Base-by-base conservation (phyloP, 2,329 filamentous ascomycete species). In the Colletotrichum sp. region DNA sequence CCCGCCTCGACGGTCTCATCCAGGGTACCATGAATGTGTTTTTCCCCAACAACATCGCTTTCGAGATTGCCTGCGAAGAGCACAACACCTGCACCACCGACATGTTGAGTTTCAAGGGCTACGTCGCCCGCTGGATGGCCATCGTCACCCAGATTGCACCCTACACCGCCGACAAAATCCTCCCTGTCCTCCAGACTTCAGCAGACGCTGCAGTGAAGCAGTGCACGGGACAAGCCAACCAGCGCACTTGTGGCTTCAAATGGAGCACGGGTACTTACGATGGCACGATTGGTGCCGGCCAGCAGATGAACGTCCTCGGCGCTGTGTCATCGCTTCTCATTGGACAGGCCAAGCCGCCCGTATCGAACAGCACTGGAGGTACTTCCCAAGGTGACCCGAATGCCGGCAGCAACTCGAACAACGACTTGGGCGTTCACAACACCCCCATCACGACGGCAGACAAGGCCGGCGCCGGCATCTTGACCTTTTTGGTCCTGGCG, bases 101-200 rank as follows among this genome's bases (percentile, higher is more conserved):
- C 78, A 91, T 93, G 84, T 84, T 89, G 73, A 89, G 90, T 8
- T 93, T 92, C 87, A 93, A 93, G 79, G 91, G 90, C 16, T 89
- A 91, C 66, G 83, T 93, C 27, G 86, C 89, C 44, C 87, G 89
- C 27, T 92, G 90, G 88, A 87, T 93, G 78, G 88, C 88, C 9
- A 84, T 87, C 59, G 86, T 88, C 4, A 87, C 88, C 5, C 85
- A 90, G 75, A 78, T 93, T 34, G 90, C 91, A 2, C 91, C 92
- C 1, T 89, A 87, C 63, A 90, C 89, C 2, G 82, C 84, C 30
- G 82, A 86, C 3, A 82, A 81, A n/a, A 89, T 93, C 70, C 84
- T 87, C 68, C 86, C 89, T 2, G 87, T 89, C 59, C 83, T 93
- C 3, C 83, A 85, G 63, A 87, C 85, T 6, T 91, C 91, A 2